phyloP scores from a whole-genome alignment of 73 alveolate species.

The Effrenium voratum region DNA sequence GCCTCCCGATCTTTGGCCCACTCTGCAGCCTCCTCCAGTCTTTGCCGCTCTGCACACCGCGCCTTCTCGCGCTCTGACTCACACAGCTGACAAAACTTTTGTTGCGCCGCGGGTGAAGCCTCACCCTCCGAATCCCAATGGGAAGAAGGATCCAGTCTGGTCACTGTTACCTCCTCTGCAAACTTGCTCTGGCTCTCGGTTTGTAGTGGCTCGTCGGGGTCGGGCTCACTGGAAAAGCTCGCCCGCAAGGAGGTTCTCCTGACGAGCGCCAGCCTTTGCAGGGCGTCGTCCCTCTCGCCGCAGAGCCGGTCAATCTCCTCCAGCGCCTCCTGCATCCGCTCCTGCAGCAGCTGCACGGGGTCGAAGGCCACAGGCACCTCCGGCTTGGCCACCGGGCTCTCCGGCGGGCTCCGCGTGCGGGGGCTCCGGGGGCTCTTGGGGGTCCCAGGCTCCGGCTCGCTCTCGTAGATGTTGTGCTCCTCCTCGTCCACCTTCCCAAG shows the following conservation, averaged over 20 bases:
- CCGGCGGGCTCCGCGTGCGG: neutral
- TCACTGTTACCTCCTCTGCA: too few species aligned
- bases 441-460: neutral
- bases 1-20: too few species aligned
- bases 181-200: too few species aligned
- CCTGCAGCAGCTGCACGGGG: neutral
- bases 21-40: too few species aligned
- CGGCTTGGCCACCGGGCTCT: neutral
- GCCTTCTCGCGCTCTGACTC: too few species aligned
- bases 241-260: neutral
- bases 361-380: neutral
- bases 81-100: too few species aligned
- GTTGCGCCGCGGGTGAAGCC: neutral
- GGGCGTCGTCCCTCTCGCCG: conserved; percentile 51
- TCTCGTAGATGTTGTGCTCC: neutral
- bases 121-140: neutral
- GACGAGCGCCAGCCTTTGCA: neutral
- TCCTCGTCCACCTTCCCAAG: neutral
- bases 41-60: too few species aligned
- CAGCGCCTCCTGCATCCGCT: conserved; percentile 40
- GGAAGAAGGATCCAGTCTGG: neutral
- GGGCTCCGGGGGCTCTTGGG: neutral
- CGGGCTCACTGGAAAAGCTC: neutral
- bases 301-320: conserved; percentile 59
- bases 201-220: neutral